Conservation (phyloP, 495 filamentous ascomycete species). For the Choiromyces venosus region DNA sequence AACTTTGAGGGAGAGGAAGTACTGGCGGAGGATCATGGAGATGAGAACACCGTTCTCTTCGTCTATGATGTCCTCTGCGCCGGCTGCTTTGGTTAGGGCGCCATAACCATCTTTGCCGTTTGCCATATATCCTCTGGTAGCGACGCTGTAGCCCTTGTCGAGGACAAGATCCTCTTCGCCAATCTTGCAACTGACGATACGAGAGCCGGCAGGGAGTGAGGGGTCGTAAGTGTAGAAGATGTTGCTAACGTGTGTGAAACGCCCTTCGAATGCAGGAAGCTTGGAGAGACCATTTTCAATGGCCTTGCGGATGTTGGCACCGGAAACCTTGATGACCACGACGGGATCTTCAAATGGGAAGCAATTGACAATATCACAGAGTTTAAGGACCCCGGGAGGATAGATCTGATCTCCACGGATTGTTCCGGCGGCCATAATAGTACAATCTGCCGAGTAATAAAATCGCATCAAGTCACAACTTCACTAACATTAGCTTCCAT, state of each 20-base stretch:
- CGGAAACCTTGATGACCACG: constrained; percentile 64
- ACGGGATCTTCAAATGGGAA: constrained; percentile 93
- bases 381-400: constrained; percentile 63
- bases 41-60: constrained; percentile 85
- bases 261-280: constrained; percentile 74
- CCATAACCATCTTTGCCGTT: constrained; percentile 80
- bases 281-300: constrained; percentile 75
- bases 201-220: constrained; percentile 51
- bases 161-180: constrained; percentile 55
- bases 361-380: constrained; percentile 72
- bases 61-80: constrained; percentile 69
- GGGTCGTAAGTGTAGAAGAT: constrained; percentile 68
- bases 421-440: constrained; percentile 82
- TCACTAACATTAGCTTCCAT: neutral
- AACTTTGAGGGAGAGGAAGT: constrained; percentile 77
- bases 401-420: constrained; percentile 87
- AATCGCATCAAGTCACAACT: constrained; percentile 77
- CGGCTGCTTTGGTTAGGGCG: constrained; percentile 67
- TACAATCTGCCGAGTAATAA: constrained; percentile 72
- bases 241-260: constrained; percentile 75
- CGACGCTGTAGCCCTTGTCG: constrained; percentile 58
- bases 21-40: constrained; percentile 76
- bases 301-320: constrained; percentile 63
- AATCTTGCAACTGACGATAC: constrained; percentile 60
- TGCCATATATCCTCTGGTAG: constrained; percentile 64